Evolutionary conservation across 495 filamentous ascomycete genomes (phyloP), one percentile per base, ranked within the genome.

Genomic region (Apiosordaria backusii): DNA sequence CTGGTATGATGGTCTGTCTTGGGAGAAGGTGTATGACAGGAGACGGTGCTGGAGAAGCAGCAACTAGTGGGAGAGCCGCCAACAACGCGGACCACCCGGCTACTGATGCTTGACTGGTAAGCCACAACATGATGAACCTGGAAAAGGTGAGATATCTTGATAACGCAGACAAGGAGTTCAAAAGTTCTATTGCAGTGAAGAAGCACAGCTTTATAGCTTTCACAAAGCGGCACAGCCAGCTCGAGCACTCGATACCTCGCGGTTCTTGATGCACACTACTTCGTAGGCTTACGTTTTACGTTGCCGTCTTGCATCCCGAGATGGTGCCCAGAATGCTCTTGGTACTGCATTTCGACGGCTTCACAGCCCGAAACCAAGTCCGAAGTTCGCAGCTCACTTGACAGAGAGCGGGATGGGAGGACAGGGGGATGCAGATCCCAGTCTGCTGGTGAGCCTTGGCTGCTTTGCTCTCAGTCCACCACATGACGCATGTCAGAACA

Each of bases 1-100:
- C 72, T 15, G 72, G 72, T 9, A 54, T 72, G 63, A 74, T 70
- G 53, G 68, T 71, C 40, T 73, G 71, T 35, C 67, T 66, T 2
- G 71, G 67, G 13, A 65, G n/a, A 25, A 71, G 63, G 57, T 68
- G 24, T 10, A 65, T 54, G 6, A 70, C 64, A 2, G 57, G 57
- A 52, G 25, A 52, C 2, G 55, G 23, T 23, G 54, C 45, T 50
- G 63, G 57, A 15, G 29, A n/a, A 27, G 63, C 35, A 15, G 7
- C 50, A n/a, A 24, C 24, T 19, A 52, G n/a, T 23, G 50, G 1
- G 18, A 18, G n/a, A 13, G 22, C 7, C 4, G 40, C 60, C 29
- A 62, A 13, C 22, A 53, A 25, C 26, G 40, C 1, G 16, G 19
- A 10, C 35, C 50, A n/a, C 3, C 64, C 60, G 59, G 0, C 2